Conservation (phyloP, 164 flowering plant species). For the Magnolia sinica region DNA sequence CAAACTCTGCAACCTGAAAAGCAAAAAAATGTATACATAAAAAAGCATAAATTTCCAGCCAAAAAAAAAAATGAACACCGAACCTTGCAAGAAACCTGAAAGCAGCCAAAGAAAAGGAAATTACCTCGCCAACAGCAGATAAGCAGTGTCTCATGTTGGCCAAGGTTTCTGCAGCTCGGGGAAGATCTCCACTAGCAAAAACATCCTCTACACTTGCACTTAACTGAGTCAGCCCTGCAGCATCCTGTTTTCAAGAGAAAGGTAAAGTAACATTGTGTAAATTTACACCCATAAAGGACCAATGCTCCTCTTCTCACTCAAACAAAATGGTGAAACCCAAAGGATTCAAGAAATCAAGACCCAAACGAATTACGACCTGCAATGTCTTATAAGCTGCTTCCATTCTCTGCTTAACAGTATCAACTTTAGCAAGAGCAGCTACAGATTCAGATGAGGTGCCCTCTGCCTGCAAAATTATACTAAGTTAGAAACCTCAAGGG, state of each 20-base stretch:
- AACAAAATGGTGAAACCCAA: background rate
- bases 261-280: background rate
- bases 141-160: constrained; percentile 99
- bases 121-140: constrained; percentile 98
- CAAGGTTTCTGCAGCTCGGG: constrained; percentile 93
- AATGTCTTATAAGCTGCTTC: constrained; percentile 93
- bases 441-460: constrained; percentile 96
- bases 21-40: background rate
- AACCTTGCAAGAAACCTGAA: background rate
- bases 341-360: constrained; percentile 5
- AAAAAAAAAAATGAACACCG: background rate
- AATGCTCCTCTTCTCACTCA: background rate
- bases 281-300: background rate
- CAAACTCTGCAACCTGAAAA: constrained; percentile 97
- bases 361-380: constrained; percentile 52
- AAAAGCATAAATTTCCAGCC: background rate
- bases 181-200: constrained; percentile 99
- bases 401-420: constrained; percentile 92
- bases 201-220: constrained; percentile 99
- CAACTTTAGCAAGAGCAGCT: constrained; percentile 91
- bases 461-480: constrained; percentile 60
- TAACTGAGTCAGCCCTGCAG: constrained; percentile 95
- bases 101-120: background rate
- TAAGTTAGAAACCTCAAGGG: background rate
- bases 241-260: constrained; percentile 57